Conservation (phyloP, 108 stramenopile species). For the Mediolabrus comicus region DNA sequence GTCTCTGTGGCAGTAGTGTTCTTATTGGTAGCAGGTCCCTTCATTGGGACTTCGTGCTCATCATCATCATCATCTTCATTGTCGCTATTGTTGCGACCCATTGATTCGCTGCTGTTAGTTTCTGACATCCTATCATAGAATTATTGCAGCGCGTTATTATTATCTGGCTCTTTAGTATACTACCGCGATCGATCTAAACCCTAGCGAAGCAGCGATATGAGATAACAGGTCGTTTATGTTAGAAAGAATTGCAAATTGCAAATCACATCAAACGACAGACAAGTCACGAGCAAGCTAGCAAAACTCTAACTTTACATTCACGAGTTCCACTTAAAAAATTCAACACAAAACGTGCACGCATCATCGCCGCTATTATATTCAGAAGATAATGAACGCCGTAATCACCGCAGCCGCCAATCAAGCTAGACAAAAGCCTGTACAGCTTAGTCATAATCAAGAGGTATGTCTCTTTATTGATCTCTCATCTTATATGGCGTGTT, state of each 20-base stretch:
- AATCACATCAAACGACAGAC: too few relatives aligned
- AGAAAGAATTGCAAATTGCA: too few relatives aligned
- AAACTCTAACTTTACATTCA: neutral
- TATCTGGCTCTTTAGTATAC: neutral
- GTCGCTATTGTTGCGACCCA: conserved; percentile 14
- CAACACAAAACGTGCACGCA: too few relatives aligned
- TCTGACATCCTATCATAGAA: too few relatives aligned
- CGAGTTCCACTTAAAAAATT: too few relatives aligned
- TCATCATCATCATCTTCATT: neutral
- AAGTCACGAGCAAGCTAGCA: neutral
- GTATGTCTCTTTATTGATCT: conserved; percentile 29
- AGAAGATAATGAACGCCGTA: conserved; percentile 75
- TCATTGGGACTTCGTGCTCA: conserved; percentile 1
- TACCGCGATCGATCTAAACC: too few relatives aligned
- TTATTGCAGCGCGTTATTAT: too few relatives aligned
- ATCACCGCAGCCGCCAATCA: conserved; percentile 72
- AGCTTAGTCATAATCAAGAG: conserved; percentile 78
- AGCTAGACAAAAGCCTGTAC: conserved; percentile 66
- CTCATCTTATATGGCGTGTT: too few relatives aligned
- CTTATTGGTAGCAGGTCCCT: conserved; percentile 4
- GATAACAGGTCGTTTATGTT: too few relatives aligned
- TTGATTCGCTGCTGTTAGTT: conserved; percentile 2
- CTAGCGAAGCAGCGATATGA: too few relatives aligned
- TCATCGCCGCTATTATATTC: too few relatives aligned
- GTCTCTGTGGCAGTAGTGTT: neutral